These are phyloP conservation scores for Cercospora zeina DNA, from an alignment of 2,329 filamentous ascomycete species.

Conservation along the genomic window DNA sequence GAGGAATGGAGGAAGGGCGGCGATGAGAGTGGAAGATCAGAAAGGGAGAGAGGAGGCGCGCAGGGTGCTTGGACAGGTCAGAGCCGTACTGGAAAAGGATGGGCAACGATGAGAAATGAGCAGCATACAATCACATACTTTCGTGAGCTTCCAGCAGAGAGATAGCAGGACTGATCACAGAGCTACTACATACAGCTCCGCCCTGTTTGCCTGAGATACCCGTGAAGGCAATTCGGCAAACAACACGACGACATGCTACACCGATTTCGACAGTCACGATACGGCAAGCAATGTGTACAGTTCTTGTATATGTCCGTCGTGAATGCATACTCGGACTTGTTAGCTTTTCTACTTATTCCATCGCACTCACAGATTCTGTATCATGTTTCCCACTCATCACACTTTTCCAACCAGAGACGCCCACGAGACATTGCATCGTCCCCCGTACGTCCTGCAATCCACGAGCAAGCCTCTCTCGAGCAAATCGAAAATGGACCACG, in stretches of 20 bases:
- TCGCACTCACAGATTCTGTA: not conserved
- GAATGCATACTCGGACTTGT: not conserved
- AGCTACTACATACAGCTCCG: not conserved
- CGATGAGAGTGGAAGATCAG: slow-evolving; percentile 41
- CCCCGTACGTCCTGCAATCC: not conserved
- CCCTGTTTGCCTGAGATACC: not conserved
- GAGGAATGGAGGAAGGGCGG: slow-evolving; percentile 45
- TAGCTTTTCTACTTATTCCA: not conserved
- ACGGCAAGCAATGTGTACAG: not conserved
- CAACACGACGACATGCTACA: slow-evolving; percentile 1
- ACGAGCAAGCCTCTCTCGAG: not conserved
- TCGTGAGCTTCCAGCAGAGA: not conserved
- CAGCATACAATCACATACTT: not conserved
- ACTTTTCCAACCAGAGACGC: not conserved
- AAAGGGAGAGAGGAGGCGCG: slow-evolving; percentile 47
- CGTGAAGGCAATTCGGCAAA: not conserved
- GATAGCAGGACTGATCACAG: not conserved
- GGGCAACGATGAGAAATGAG: not conserved
- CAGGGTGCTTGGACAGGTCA: slow-evolving; percentile 36
- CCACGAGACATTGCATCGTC: not conserved
- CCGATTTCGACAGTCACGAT: not conserved
- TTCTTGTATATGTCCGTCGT: not conserved
- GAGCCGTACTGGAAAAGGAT: not conserved
- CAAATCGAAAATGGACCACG: not conserved
- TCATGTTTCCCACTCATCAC: not conserved